Base-by-base conservation (phyloP, 2,329 filamentous ascomycete species). In the Fusarium tanahbumbuense region DNA sequence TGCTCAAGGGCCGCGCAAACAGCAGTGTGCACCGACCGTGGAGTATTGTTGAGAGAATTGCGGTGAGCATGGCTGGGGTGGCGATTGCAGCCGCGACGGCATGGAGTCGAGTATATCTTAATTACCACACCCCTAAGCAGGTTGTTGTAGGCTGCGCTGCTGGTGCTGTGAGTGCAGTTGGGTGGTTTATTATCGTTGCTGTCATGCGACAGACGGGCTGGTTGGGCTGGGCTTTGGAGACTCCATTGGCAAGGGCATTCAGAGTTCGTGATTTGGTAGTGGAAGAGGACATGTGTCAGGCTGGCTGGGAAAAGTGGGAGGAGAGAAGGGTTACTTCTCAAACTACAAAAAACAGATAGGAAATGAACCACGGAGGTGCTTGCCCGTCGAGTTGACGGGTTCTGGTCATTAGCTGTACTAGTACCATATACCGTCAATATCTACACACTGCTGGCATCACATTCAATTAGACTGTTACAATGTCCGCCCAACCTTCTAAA, bases 291-390 rank as follows among this genome's bases (percentile, higher is more conserved):
- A 81, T 97, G 73, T 91, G 91, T 34, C 93, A 97, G 82, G 91
- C 94, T 44, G 96, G 96, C 4, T 99, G 95, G 95, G 93, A 94
- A 81, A 91, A 92, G 78, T 98, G 94, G 93, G 91, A 95, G 79
- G 83, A 84, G 50, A 81, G 76, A 72, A 83, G 82, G 72, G 75
- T 74, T 41, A 80, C 79, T 54, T 18, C 54, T 53, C 54, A 25
- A 55, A 34, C 30, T 32, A 28, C 78, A 68, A 77, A 74, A 60
- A 81, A 78, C 62, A 66, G 20, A 28, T 68, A 67, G 45, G 22
- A 30, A n/a, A 42, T 50, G 5, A 50, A 54, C 16, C 18, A 37
- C 37, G 18, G 48, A 48, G 23, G 18, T 4, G 20, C 27, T 12
- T 34, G 8, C 20, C 18, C 34, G 10, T n/a, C 18, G 18, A 37